Evolutionary conservation across 352 stramenopile species (phyloP), one percentile per base, ranked within the genome.

Genomic region (Phytophthora litchii): DNA sequence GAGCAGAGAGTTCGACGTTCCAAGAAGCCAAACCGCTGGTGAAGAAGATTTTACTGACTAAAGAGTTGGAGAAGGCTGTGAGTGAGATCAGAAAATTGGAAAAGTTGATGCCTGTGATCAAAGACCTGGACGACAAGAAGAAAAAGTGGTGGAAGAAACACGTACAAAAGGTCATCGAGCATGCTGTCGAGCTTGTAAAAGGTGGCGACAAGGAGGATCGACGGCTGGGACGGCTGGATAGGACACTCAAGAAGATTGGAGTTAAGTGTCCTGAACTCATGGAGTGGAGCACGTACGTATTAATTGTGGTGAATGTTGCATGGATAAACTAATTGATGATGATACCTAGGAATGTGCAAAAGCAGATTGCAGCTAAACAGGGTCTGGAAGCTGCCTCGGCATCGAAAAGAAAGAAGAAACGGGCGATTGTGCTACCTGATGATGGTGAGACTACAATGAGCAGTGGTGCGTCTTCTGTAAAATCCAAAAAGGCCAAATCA

Each of bases 371-470:
- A 12, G 43, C 16, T 8, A 64, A 53, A 23, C 31, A 48, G 20
- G 35, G 32, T 10, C 3, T 19, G 10, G n/a, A 44, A 34, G 10
- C 34, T 12, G 29, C 9, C 12, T 12, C 25, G 14, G 13, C 17
- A 25, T 31, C 23, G 0, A 75, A 73, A 17, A 61, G 21, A 43
- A 75, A 72, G 51, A 77, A 76, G 63, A 74, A 70, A 20, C 52
- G 57, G 29, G 31, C 61, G 17, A 67, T 62, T 19, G 19, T 50
- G 10, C 25, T 67, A 10, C 50, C 60, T 32, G 52, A 64, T 56
- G 63, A 65, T 17, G 51, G 37, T 14, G 50, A 58, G 34, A 52
- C 42, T 11, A 14, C 45, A 29, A 20, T 48, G 35, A 17, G 20
- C 11, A 45, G 16, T 45, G 21, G 13, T 19, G 7, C 17, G 7